Evolutionary conservation across 164 flowering plant genomes (phyloP).

Genomic region (Aristolochia fimbriata): DNA sequence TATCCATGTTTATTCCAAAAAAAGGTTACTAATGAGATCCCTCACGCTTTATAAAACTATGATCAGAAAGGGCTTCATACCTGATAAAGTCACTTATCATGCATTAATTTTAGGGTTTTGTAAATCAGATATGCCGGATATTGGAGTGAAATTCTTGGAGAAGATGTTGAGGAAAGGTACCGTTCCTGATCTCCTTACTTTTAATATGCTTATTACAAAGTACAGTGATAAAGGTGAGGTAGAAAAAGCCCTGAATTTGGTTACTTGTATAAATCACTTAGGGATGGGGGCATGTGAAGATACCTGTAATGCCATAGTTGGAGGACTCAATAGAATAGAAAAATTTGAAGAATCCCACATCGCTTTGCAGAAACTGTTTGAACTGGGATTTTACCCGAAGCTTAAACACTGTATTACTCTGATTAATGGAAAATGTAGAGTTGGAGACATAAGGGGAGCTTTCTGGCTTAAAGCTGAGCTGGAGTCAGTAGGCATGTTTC

Average conservation of each 20-base stretch:
- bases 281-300: conserved; percentile 30
- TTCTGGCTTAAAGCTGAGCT: conserved; percentile 61
- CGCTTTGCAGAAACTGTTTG: conserved; percentile 47
- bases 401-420: conserved; percentile 35
- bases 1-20: conserved; percentile 54
- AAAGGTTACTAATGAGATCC: conserved; percentile 22
- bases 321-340: conserved; percentile 39
- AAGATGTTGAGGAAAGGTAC: conserved; percentile 37
- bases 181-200: conserved; percentile 35
- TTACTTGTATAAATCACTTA: conserved; percentile 32
- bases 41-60: conserved; percentile 30
- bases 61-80: conserved; percentile 28
- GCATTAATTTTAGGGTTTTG: conserved; percentile 58
- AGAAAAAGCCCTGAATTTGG: conserved; percentile 37
- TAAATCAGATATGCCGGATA: conserved; percentile 36
- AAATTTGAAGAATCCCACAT: conserved; percentile 25
- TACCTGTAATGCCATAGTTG: conserved; percentile 30
- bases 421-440: conserved; percentile 52
- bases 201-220: conserved; percentile 43
- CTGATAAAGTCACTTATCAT: conserved; percentile 58
- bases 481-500: conserved; percentile 31
- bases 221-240: conserved; percentile 39
- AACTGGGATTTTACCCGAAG: conserved; percentile 40
- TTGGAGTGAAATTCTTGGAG: conserved; percentile 48
- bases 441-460: conserved; percentile 54